Percentiles rank a stretch among this genome's conserved stretches.
These are phyloP conservation scores for Handroanthus guayacan DNA, from an alignment of 257 asterid species.

Conservation along the genomic window DNA sequence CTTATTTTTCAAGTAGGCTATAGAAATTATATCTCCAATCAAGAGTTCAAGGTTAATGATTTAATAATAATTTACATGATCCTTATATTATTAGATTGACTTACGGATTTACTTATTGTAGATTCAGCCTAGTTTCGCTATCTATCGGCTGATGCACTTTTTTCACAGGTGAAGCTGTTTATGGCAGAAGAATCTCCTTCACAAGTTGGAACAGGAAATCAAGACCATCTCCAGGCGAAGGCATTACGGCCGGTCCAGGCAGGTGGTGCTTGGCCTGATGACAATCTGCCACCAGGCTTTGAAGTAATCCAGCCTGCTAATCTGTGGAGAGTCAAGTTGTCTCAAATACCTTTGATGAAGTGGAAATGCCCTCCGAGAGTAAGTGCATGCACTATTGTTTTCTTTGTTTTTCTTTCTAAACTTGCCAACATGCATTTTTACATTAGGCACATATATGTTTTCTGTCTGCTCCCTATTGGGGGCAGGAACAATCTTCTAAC, in stretches of 20 bases:
- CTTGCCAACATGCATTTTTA: background rate
- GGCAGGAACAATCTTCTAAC: background rate
- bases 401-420: slow-evolving; percentile 11
- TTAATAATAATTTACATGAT: background rate
- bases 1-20: background rate
- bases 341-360: slow-evolving; percentile 59
- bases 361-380: slow-evolving; percentile 65
- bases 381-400: slow-evolving; percentile 30
- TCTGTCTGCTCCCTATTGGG: background rate
- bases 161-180: slow-evolving; percentile 61
- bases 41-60: slow-evolving; percentile 5
- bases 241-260: slow-evolving; percentile 45
- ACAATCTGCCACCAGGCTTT: slow-evolving; percentile 72
- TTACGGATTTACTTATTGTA: background rate
- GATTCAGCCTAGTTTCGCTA: background rate
- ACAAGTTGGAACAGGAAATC: slow-evolving; percentile 57
- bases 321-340: slow-evolving; percentile 41
- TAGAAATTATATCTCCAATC: background rate
- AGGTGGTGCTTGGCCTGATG: slow-evolving; percentile 46
- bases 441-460: background rate
- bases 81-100: background rate
- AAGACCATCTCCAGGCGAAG: slow-evolving; percentile 67
- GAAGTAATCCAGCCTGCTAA: slow-evolving; percentile 55
- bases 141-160: slow-evolving; percentile 16
- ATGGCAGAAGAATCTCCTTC: slow-evolving; percentile 69